Percentiles rank a stretch among this genome's conserved stretches.
Conservation (phyloP, 352 stramenopile species). For the Phytophthora crassamura region DNA sequence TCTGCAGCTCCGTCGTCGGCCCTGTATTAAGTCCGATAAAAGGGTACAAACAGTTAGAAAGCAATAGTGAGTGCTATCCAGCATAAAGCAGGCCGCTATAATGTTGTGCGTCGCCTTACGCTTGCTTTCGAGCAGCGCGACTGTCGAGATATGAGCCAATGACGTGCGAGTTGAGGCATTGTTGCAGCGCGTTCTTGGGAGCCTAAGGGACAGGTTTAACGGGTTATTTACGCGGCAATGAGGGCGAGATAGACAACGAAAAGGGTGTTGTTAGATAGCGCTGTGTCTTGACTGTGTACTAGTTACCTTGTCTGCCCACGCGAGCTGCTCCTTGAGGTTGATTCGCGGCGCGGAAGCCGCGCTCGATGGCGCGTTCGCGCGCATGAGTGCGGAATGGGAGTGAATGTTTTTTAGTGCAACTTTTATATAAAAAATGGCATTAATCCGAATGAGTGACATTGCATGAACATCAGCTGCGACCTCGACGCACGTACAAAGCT, state of each 20-base stretch:
- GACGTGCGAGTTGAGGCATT: slow-evolving; percentile 83
- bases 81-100: not conserved
- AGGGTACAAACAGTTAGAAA: slow-evolving; percentile 5
- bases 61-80: not conserved
- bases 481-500: too few relatives aligned
- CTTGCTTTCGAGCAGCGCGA: slow-evolving; percentile 51
- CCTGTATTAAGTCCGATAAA: slow-evolving; percentile 13
- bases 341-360: slow-evolving; percentile 31
- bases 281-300: not conserved
- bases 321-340: slow-evolving; percentile 71
- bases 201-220: slow-evolving; percentile 26
- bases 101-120: slow-evolving; percentile 22
- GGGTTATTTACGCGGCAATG: not conserved
- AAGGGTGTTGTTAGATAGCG: slow-evolving; percentile 1
- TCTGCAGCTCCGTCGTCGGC: slow-evolving; percentile 16
- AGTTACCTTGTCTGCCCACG: slow-evolving; percentile 62
- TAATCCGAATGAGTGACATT: too few relatives aligned
- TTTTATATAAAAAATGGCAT: not conserved
- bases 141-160: slow-evolving; percentile 78
- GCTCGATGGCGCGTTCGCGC: slow-evolving; percentile 6
- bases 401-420: slow-evolving; percentile 34
- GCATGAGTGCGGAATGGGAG: slow-evolving; percentile 41
- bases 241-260: slow-evolving; percentile 12
- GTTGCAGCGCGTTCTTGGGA: slow-evolving; percentile 57
- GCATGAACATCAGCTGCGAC: too few relatives aligned